Evolutionary conservation across 2,329 filamentous ascomycete species (phyloP), one percentile per base, ranked within the genome.

Genomic region (Pestalotiopsis sp.): DNA sequence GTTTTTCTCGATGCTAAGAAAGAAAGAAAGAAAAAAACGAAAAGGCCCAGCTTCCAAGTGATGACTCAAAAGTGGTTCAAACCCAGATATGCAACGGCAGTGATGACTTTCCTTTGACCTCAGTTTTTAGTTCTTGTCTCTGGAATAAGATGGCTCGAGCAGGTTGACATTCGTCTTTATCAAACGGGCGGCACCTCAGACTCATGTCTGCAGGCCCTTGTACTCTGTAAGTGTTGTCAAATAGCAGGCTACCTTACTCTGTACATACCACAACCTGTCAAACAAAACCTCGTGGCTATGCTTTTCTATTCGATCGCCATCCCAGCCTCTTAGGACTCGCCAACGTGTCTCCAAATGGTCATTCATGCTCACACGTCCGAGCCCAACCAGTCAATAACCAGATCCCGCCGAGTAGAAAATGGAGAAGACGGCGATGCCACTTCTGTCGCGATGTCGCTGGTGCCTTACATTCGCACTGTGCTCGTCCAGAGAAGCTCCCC

Each of bases 51-150:
- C 30, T 35, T 35, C 30, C 30, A 35, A 35, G 30, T 35, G 30
- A 35, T 35, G 30, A 35, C 30, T 35, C 30, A 35, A 35, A 35
- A 35, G 30, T 35, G 30, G 30, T 35, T 35, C 30, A 35, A 35
- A 14, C 55, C 62, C 64, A 60, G 35, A 39, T 55, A 20, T 64
- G 22, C 60, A 69, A 70, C 68, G 65, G 69, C 69, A 70, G 68
- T 66, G 65, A 67, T 59, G 69, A 55, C 44, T 66, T 57, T 58
- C 35, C 35, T 66, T 30, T 24, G 65, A 39, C 59, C 61, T 68
- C 30, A 35, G 30, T 35, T 35, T 35, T 35, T 35, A 35, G 30
- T 35, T 35, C 7, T 35, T 35, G 30, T 35, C 30, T 35, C 30
- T 35, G 30, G 7, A 35, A 22, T 17, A 55, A 55, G 11, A 55